phyloP scores from a whole-genome alignment of 2,329 filamentous ascomycete genomes.

The Knufia petricola region DNA sequence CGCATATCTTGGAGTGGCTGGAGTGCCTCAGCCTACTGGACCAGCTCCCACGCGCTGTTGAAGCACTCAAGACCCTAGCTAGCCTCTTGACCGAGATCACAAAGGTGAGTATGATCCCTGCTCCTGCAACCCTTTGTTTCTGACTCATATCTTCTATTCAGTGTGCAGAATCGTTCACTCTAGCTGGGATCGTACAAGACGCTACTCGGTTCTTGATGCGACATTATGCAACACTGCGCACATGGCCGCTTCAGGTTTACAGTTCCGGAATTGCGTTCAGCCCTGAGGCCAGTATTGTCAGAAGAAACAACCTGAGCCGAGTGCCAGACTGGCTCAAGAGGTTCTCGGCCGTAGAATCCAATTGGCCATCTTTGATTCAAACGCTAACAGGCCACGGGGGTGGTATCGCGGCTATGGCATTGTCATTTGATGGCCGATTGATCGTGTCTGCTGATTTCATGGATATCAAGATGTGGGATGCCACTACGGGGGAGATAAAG shows the following conservation, averaged over 20 bases:
- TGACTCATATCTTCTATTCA: too few relatives aligned
- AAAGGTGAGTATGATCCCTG: too few relatives aligned
- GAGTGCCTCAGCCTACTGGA: too few relatives aligned
- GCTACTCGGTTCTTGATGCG: too few relatives aligned
- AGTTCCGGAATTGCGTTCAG: background rate
- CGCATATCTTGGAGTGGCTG: too few relatives aligned
- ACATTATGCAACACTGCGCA: too few relatives aligned
- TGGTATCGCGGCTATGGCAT: background rate
- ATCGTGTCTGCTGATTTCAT: background rate
- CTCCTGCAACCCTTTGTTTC: too few relatives aligned
- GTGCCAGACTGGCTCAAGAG: background rate
- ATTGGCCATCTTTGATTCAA: background rate
- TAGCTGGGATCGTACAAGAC: too few relatives aligned
- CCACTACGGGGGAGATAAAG: background rate
- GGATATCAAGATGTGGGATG: background rate
- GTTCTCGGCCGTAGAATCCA: background rate
- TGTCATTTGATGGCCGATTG: background rate
- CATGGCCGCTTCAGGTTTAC: background rate
- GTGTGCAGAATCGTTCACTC: too few relatives aligned
- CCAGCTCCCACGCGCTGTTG: too few relatives aligned
- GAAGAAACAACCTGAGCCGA: background rate
- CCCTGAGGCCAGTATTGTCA: background rate
- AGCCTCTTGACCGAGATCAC: too few relatives aligned
- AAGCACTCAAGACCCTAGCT: too few relatives aligned
- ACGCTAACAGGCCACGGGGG: background rate